Base-by-base conservation (phyloP, 2,329 filamentous ascomycete genomes). In the Rosellinia necatrix region DNA sequence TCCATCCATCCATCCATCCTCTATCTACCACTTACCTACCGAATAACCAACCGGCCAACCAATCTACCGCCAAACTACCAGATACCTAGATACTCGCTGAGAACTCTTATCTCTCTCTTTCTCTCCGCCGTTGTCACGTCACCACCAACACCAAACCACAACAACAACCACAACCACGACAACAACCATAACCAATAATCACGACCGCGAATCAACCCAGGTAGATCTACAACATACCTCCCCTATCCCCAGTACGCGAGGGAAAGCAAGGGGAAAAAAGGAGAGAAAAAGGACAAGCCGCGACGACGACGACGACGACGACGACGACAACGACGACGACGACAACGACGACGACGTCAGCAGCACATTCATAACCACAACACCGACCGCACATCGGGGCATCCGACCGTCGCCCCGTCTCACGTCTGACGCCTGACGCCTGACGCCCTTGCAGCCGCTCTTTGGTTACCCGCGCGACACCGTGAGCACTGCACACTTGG, bases 21-120 rank as follows among this genome's bases (percentile, higher is more conserved):
- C 13, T 21, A 42, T 34, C 48, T 22, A 62, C 59, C 58, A 64
- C 59, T 50, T 63, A 48, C 58, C 41, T 51, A 53, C 53, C 58
- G 24, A 44, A 6, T 13, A 22, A 35, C 21, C 17, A n/a, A n/a
- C n/a, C n/a, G n/a, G n/a, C n/a, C n/a, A n/a, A n/a, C 48, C 38
- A 21, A 13, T 35, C 42, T 53, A 41, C 40, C 58, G 63, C 59
- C 53, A 62, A 48, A 56, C 41, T 51, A 53, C 53, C 58, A 17
- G 38, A 6, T 13, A 22, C 25, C 21, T 13, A n/a, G n/a, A n/a
- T n/a, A n/a, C 34, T 37, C 34, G 4, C 8, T 15, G 19, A 3
- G 4, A 5, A 35, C 34, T 34, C 42, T 38, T 17, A 35, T 22
- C 44, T 48, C 35, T 40, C 6, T 24, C 24, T 35, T 22, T 27